These are phyloP conservation scores for Podochytrium sp. DNA, from an alignment of 192 early-diverging fungal genomes.

Conservation along the genomic window DNA sequence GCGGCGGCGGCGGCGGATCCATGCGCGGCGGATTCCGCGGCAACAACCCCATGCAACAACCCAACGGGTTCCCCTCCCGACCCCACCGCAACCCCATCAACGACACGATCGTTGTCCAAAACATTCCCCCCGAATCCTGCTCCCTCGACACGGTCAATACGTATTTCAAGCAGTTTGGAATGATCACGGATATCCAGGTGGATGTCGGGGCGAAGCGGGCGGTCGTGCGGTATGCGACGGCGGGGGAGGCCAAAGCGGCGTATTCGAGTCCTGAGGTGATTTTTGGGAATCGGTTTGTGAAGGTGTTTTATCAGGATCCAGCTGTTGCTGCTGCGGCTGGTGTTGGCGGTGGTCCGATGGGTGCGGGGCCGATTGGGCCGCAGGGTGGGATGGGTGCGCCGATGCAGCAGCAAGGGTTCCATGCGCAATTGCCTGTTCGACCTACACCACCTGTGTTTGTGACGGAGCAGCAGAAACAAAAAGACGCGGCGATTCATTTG, in stretches of 20 bases:
- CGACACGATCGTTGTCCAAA: constrained; percentile 72
- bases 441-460: constrained; percentile 48
- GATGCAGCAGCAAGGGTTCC: background rate
- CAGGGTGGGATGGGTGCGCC: background rate
- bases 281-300: constrained; percentile 86
- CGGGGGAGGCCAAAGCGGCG: constrained; percentile 69
- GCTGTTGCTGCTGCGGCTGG: background rate
- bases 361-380: background rate
- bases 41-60: background rate
- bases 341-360: too few species aligned
- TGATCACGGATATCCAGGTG: constrained; percentile 71
- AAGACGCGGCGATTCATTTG: constrained; percentile 48
- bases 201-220: constrained; percentile 60
- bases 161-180: constrained; percentile 80
- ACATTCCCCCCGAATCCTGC: constrained; percentile 72
- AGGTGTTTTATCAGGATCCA: constrained; percentile 63
- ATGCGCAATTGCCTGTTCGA: constrained; percentile 7
- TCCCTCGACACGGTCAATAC: constrained; percentile 73
- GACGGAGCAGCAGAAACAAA: constrained; percentile 36
- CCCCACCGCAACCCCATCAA: constrained; percentile 40
- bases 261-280: constrained; percentile 77
- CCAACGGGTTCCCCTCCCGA: constrained; percentile 9
- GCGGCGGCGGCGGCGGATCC: constrained; percentile 48
- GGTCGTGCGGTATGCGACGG: constrained; percentile 63
- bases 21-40: constrained; percentile 1